Percentiles rank a stretch among this genome's conserved stretches.
These are phyloP conservation scores for Penicillium sp. DNA, from an alignment of 2,329 filamentous ascomycete species.

Conservation along the genomic window DNA sequence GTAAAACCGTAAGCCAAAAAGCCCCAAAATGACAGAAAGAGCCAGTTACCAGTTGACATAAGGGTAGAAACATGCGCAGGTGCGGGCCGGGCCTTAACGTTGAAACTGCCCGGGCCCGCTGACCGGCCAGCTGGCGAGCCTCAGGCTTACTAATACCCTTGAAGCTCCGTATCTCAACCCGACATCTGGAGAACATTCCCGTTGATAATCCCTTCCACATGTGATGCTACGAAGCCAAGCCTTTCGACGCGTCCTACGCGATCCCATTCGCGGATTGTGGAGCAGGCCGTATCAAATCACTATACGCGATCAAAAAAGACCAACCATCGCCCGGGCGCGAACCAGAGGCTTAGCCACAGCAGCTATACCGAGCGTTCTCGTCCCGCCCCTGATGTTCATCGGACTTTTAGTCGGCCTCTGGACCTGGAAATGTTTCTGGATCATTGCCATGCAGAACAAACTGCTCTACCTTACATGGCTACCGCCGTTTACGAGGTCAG, in stretches of 20 bases:
- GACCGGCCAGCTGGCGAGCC: no score
- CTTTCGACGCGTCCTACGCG: slow-evolving; percentile 2
- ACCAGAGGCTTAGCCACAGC: slow-evolving; percentile 15
- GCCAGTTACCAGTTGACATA: no score
- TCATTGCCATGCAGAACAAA: slow-evolving; percentile 76
- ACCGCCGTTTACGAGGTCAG: slow-evolving; percentile 68
- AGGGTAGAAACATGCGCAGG: no score
- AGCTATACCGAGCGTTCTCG: slow-evolving; percentile 50
- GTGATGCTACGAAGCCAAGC: slow-evolving; percentile 4
- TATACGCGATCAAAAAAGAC: not conserved
- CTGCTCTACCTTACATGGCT: slow-evolving; percentile 81
- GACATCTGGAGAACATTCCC: no score
- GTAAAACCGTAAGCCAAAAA: no score
- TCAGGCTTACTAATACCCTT: not conserved
- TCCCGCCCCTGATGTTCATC: slow-evolving; percentile 67
- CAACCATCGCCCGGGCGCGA: not conserved
- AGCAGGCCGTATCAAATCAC: not conserved
- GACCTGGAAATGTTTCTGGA: slow-evolving; percentile 68
- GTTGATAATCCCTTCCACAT: not conserved
- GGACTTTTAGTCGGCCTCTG: slow-evolving; percentile 67
- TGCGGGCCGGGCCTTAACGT: no score
- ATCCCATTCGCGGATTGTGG: not conserved
- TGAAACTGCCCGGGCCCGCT: no score
- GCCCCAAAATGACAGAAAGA: no score
- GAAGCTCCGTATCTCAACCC: not conserved